Evolutionary conservation across 768 basidiomycete genomes (phyloP).

Genomic region (Podaxis mareebaensis): DNA sequence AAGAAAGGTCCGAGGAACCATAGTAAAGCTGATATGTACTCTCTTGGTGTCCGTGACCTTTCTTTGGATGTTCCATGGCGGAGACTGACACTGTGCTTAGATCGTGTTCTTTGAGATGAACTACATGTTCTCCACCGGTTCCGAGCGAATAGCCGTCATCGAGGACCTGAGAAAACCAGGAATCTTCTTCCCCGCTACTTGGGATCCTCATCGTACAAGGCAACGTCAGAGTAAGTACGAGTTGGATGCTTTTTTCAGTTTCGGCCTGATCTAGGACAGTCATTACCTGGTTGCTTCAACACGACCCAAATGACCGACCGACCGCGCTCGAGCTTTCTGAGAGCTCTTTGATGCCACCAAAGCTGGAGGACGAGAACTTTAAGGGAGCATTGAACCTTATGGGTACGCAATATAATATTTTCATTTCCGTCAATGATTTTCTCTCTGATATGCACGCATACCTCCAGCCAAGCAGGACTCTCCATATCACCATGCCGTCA

Average conservation of each 20-base stretch:
- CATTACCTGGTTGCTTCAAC: slow-evolving; percentile 78
- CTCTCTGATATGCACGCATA: not conserved
- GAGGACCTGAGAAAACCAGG: slow-evolving; percentile 73
- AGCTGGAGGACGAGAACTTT: slow-evolving; percentile 85
- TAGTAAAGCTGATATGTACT: slow-evolving; percentile 92
- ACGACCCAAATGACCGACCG: slow-evolving; percentile 77
- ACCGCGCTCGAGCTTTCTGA: slow-evolving; percentile 82
- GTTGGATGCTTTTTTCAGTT: not conserved
- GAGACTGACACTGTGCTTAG: slow-evolving; percentile 35
- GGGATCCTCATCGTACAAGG: slow-evolving; percentile 60
- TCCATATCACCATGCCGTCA: slow-evolving; percentile 75
- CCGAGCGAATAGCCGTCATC: slow-evolving; percentile 83
- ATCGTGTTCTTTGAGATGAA: slow-evolving; percentile 99
- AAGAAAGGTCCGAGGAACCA: slow-evolving; percentile 72
- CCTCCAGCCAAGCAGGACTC: slow-evolving; percentile 73
- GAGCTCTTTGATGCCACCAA: slow-evolving; percentile 72
- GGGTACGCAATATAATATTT: slow-evolving; percentile 41
- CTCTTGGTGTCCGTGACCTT: slow-evolving; percentile 68
- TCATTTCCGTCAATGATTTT: not conserved
- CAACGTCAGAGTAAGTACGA: slow-evolving; percentile 67
- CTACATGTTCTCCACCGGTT: slow-evolving; percentile 74
- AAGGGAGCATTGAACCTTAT: slow-evolving; percentile 77
- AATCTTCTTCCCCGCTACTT: slow-evolving; percentile 75
- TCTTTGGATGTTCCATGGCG: not conserved
- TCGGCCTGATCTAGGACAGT: slow-evolving; percentile 40